Evolutionary conservation across 176 grass and related monocot genomes (phyloP).

Genomic region (Triticum monococcum): DNA sequence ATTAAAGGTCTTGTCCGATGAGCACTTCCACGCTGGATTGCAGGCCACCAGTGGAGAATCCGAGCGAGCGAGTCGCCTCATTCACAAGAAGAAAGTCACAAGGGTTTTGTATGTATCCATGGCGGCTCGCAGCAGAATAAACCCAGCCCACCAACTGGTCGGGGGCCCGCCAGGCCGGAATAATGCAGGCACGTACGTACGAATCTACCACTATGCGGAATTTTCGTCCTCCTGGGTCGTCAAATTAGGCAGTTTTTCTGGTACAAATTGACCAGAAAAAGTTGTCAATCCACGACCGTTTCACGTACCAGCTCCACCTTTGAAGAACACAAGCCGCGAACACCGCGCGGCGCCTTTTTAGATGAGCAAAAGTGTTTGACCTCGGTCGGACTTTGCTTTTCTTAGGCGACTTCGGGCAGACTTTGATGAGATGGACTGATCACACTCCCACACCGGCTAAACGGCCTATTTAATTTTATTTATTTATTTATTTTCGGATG

Average conservation of each 20-base stretch:
- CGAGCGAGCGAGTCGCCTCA: not conserved
- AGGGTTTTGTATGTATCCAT: not conserved
- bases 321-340: not conserved
- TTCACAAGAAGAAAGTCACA: not conserved
- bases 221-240: not conserved
- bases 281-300: not conserved
- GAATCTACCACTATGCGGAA: not conserved
- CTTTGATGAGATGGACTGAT: not conserved
- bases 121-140: constrained; percentile 12
- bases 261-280: constrained; percentile 5
- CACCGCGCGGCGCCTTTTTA: not conserved
- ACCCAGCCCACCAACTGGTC: constrained; percentile 25
- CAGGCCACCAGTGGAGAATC: constrained; percentile 23
- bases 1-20: not conserved
- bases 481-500: too few species aligned
- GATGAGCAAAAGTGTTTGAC: not conserved
- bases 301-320: not conserved
- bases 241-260: constrained; percentile 18
- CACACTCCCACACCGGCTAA: too few species aligned
- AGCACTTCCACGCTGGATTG: constrained; percentile 35
- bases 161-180: constrained; percentile 17
- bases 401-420: not conserved
- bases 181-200: not conserved
- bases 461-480: too few species aligned
- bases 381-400: not conserved